Evolutionary conservation across 139 green algal species (phyloP), one percentile per base, ranked within the genome.

Genomic region (Deuterostichococcus epilithicus): DNA sequence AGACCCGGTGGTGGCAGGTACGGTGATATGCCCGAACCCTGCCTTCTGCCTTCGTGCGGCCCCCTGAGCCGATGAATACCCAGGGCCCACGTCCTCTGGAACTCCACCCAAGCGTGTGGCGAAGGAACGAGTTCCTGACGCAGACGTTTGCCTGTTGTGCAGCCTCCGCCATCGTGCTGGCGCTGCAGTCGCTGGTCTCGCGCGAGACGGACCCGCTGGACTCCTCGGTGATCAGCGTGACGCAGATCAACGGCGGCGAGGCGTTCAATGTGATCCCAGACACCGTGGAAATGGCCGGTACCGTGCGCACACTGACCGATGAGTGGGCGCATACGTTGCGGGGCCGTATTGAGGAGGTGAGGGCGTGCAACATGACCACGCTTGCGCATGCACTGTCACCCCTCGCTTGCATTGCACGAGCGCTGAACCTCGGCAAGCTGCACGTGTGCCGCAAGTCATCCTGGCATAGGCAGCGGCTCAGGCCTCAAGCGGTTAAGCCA

Each of bases 201-300:
- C 83, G 94, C 0, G 89, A 93, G 79, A 96, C 88, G 15, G 89
- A 86, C 26, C 94, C 95, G 20, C 83, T 98, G 38, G 92, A 90
- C 28, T 88, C 86, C 13, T 85, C 86, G 0, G 92, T 98, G n/a
- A 70, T 98, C 15, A 92, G 82, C 76, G 76, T 98, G 18, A 94
- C 92, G 0, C 74, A 85, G 70, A 75, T 97, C 45, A 69, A 86
- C 38, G 89, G 82, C 2, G 90, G 91, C 4, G 81, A 91, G 20
- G 78, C 89, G 0, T 90, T 90, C 80, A 97, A 98, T 75, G 90
- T 97, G 38, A 95, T 97, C 70, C 92, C 94, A 0, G 87, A 95
- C 60, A 28, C 69, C 0, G 87, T 85, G 15, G 78, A 75, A 47
- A 68, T 97, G 39, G 85, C 86, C 0, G 94, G 94, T 42, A 97